Evolutionary conservation across 1,284 basidiomycete species (phyloP), one percentile per base, ranked within the genome.

Genomic region (Austropuccinia psidii): DNA sequence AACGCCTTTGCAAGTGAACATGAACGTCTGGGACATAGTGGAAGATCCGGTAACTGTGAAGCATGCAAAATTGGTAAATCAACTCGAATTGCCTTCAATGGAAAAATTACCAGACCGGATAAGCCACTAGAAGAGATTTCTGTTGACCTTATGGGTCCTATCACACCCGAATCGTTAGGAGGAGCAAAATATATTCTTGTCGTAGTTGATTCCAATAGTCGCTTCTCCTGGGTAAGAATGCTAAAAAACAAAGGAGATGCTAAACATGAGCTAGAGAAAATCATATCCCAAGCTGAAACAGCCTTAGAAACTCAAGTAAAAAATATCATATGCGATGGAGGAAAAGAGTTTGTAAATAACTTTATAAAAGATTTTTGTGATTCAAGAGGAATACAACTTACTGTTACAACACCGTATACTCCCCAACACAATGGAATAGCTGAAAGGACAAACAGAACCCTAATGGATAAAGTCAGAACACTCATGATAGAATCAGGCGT

Each of bases 61-160:
- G 52, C 50, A 39, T 68, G 65, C n/a, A 33, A 54, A 27, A 35
- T 68, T 27, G 65, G 65, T 41, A 68, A 68, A 57, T n/a, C 21
- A 43, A 68, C 65, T 9, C n/a, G 52, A 31, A n/a, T n/a, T n/a
- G n/a, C n/a, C n/a, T n/a, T n/a, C n/a, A n/a, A n/a, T n/a, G n/a
- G n/a, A n/a, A n/a, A n/a, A n/a, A n/a, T n/a, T n/a, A n/a, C n/a
- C n/a, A n/a, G n/a, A n/a, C n/a, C n/a, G n/a, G n/a, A n/a, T n/a
- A n/a, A 54, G n/a, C 21, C 49, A 15, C 57, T 68, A 11, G 62
- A 65, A 50, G 62, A 65, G 27, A 27, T 65, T 11, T 65, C 31
- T 13, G 62, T 37, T 11, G 45, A 65, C 21, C 17, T 65, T 19
- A 45, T 65, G 27, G 62, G 43, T 49, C 62, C 62, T 11, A 65